These are phyloP conservation scores for Magnaporthiopsis incrustans DNA, from an alignment of 2,329 filamentous ascomycete species.

Conservation along the genomic window DNA sequence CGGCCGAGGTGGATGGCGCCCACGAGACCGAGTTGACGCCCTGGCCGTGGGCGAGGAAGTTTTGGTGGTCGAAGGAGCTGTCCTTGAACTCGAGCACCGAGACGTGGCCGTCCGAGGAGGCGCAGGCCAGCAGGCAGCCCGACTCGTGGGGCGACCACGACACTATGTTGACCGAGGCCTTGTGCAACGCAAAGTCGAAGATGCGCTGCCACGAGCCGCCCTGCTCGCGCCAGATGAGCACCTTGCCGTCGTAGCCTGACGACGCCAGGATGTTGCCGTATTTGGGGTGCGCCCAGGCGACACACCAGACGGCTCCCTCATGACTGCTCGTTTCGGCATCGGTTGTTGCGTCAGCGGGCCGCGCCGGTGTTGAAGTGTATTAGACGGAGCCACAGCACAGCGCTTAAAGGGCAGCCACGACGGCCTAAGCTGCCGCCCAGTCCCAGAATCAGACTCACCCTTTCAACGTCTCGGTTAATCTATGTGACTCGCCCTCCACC, in stretches of 20 bases:
- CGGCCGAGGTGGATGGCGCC: constrained; percentile 79
- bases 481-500: constrained; percentile 86
- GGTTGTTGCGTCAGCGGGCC: background rate
- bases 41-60: constrained; percentile 85
- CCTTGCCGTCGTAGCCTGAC: constrained; percentile 93
- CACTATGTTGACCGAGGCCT: constrained; percentile 92
- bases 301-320: constrained; percentile 95
- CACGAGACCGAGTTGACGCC: constrained; percentile 95
- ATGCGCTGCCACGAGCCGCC: constrained; percentile 70
- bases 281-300: constrained; percentile 96
- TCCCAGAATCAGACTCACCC: constrained; percentile 49
- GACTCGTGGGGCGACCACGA: constrained; percentile 96
- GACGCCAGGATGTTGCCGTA: constrained; percentile 97
- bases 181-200: constrained; percentile 89
- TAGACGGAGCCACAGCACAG: background rate
- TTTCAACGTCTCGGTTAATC: constrained; percentile 85
- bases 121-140: constrained; percentile 89
- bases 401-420: background rate
- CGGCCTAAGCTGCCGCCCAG: background rate
- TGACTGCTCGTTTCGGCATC: constrained; percentile 48
- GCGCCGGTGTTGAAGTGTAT: background rate
- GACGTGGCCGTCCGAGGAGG: constrained; percentile 87
- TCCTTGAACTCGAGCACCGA: constrained; percentile 96
- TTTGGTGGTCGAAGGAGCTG: constrained; percentile 78
- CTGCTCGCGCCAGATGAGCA: constrained; percentile 96